Base-by-base conservation (phyloP, 2,329 filamentous ascomycete species). In the Tolypocladium nubicola region DNA sequence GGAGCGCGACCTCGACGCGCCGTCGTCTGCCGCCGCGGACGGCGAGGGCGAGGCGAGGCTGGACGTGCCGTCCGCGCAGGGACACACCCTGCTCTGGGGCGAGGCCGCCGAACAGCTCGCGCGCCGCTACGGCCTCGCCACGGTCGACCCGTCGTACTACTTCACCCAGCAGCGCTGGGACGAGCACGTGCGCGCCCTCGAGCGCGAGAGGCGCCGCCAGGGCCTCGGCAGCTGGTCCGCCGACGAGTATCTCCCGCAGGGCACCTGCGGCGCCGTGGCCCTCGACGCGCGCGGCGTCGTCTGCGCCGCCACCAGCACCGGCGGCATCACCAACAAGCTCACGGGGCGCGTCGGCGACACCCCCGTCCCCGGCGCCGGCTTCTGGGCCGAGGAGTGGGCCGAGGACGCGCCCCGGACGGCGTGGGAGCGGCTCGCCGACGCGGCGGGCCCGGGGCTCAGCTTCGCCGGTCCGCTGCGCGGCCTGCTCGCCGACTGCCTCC, bases 271-370 rank as follows among this genome's bases (percentile, higher is more conserved):
- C 1, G 89, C 88, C 9, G 89, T 96, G 0, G 90, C 88, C 30
- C 74, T 96, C 9, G 91, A 96, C 69, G 76, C 75, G n/a, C 80
- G 85, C 45, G 90, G 90, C 0, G 83, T 87, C 4, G 71, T 95
- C 3, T 91, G 88, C 63, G 76, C 70, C n/a, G 83, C 82, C 1
- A 86, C 83, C 3, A 84, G 80, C 65, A 86, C 83, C 0, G 91
- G 91, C 6, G 91, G 91, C 0, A 69, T 96, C 70, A 96, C 91
- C 26, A 96, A 96, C 69, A 96, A 96, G 75, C 73, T 93, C 56
- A 88, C 89, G 0, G 91, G 90, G 0, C 78, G 91, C 23, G 86
- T 96, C 61, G 91, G 91, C 0, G 91, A 96, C 68, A 96, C 91
- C 13, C 90, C 91, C 0, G 87, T 87, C 0, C 75, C 91, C 0